phyloP scores from a whole-genome alignment of 176 grass and related monocot species.

The Cenchrus americanus region DNA sequence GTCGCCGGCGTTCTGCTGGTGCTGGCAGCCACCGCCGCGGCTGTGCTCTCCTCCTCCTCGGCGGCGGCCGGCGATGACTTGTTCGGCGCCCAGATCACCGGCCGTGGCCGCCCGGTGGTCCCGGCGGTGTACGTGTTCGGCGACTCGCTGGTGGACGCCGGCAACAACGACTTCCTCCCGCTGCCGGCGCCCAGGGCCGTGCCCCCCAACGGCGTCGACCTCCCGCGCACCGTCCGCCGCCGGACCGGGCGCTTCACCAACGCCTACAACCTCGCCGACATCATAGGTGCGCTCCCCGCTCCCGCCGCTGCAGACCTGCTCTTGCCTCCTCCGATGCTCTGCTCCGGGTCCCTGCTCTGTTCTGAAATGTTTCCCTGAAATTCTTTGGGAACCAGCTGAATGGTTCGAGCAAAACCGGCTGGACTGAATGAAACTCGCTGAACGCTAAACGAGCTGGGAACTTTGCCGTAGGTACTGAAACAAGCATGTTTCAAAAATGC shows the following conservation, averaged over 20 bases:
- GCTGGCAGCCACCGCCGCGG: background rate
- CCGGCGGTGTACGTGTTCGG: constrained; percentile 62
- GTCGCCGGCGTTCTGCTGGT: background rate
- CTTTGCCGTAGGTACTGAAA: background rate
- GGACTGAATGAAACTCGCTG: background rate
- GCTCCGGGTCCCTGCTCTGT: background rate
- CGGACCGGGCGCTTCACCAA: constrained; percentile 52
- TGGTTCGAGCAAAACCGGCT: background rate
- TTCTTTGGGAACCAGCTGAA: background rate
- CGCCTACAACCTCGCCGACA: constrained; percentile 55
- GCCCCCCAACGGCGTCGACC: constrained; percentile 48
- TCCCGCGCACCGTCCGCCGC: background rate
- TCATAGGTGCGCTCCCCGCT: constrained; percentile 31
- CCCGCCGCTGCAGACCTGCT: background rate
- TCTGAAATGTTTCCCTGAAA: background rate
- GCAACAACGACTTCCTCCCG: constrained; percentile 55
- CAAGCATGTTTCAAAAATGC: background rate
- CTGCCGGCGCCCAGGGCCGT: constrained; percentile 39
- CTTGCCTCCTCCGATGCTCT: background rate
- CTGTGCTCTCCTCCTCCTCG: background rate
- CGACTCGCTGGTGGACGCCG: constrained; percentile 57
- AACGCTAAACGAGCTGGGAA: background rate
- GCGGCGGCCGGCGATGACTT: background rate
- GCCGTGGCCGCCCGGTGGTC: background rate
- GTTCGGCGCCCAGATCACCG: background rate